A percentile compares a stretch with the other conserved stretches of the same genome.
Conservation (phyloP, 768 basidiomycete genomes). For the Leccinellum rugosiceps region DNA sequence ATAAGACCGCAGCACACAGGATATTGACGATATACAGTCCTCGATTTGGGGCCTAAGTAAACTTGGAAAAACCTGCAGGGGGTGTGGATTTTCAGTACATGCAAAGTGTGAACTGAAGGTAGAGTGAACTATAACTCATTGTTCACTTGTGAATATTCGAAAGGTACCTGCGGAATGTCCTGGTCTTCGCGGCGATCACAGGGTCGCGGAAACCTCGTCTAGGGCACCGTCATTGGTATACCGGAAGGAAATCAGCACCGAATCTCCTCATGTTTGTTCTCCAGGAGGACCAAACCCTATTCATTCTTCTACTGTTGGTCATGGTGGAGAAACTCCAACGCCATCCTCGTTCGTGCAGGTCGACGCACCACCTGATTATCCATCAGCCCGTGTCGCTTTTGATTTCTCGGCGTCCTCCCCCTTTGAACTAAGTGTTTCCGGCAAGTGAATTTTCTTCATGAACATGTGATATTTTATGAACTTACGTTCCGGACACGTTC, state of each 20-base stretch:
- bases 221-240: constrained; percentile 35
- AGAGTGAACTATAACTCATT: constrained; percentile 5
- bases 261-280: constrained; percentile 7
- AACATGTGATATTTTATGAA: constrained; percentile 5
- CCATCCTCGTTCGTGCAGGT: constrained; percentile 57
- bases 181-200: constrained; percentile 27
- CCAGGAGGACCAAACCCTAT: constrained; percentile 1
- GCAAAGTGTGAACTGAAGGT: constrained; percentile 87
- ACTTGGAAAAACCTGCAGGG: constrained; percentile 81
- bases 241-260: constrained; percentile 27
- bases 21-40: constrained; percentile 40
- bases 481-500: constrained; percentile 12
- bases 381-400: constrained; percentile 62
- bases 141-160: constrained; percentile 6
- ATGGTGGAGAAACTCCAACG: constrained; percentile 35
- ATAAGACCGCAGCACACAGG: not conserved
- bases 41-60: constrained; percentile 88
- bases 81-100: constrained; percentile 77
- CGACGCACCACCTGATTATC: constrained; percentile 37
- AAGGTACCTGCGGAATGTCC: constrained; percentile 75
- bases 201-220: constrained; percentile 24
- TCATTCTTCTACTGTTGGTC: constrained; percentile 7
- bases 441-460: constrained; percentile 35
- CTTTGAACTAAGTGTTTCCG: constrained; percentile 69
- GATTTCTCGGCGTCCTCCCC: constrained; percentile 73